These are phyloP conservation scores for Exsudoporus floridanus DNA, from an alignment of 1,284 basidiomycete species.

Conservation along the genomic window DNA sequence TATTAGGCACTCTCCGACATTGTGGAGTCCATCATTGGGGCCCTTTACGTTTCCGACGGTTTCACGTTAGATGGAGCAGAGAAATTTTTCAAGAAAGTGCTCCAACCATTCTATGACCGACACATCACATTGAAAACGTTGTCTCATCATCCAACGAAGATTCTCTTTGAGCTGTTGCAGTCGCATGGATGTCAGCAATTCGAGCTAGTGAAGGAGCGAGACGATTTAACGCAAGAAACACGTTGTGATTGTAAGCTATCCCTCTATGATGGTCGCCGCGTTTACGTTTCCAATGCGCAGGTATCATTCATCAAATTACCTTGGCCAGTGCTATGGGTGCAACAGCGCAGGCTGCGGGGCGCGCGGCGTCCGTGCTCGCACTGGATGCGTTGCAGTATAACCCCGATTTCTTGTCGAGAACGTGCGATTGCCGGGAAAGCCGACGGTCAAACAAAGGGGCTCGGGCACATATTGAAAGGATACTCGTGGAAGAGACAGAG, in stretches of 20 bases:
- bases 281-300: slow-evolving; percentile 37
- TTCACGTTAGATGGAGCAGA: slow-evolving; percentile 60
- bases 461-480: slow-evolving; percentile 41
- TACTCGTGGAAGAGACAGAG: slow-evolving; percentile 35
- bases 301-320: slow-evolving; percentile 62
- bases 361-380: slow-evolving; percentile 57
- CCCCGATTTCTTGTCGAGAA: slow-evolving; percentile 54
- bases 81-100: slow-evolving; percentile 60
- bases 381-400: slow-evolving; percentile 66
- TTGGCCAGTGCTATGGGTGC: slow-evolving; percentile 58
- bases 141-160: slow-evolving; percentile 70
- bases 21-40: slow-evolving; percentile 74
- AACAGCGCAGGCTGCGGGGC: slow-evolving; percentile 51
- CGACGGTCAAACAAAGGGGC: slow-evolving; percentile 41
- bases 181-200: slow-evolving; percentile 67
- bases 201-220: slow-evolving; percentile 48
- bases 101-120: slow-evolving; percentile 73
- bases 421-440: slow-evolving; percentile 60
- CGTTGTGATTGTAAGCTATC: slow-evolving; percentile 49
- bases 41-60: slow-evolving; percentile 71
- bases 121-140: slow-evolving; percentile 69
- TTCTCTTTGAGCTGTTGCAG: slow-evolving; percentile 69
- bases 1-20: slow-evolving; percentile 69
- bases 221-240: slow-evolving; percentile 39
- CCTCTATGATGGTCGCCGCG: background rate